Evolutionary conservation across 2,329 filamentous ascomycete species (phyloP), one percentile per base, ranked within the genome.

Genomic region (Colletotrichum sp.): DNA sequence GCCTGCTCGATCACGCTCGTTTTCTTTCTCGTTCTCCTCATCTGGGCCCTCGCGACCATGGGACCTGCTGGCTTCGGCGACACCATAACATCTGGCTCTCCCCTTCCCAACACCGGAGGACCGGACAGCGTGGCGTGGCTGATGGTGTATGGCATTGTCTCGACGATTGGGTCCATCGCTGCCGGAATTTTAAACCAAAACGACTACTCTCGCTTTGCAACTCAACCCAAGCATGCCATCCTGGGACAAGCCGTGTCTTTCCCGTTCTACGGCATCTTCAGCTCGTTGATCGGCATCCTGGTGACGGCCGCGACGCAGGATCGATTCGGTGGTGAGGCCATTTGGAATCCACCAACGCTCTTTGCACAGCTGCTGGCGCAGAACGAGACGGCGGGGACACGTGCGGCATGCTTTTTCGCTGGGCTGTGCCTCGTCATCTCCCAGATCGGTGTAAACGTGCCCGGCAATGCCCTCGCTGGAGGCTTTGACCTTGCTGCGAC

Each of bases 1-100:
- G 84, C 86, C 26, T 84, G 85, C 44, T 81, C 82, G 1, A 81
- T 86, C 5, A 85, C 86, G 0, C 74, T 87, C 5, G 80, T 85
- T 49, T 89, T 87, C 72, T 86, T 86, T 74, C 21, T 87, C 10
- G 83, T 83, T 3, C 80, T 88, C 7, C 77, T 88, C 39, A 85
- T 87, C 76, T 88, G 87, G 87, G 84, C 87, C 1, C 79, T 87
- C 12, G 82, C 85, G 9, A 87, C 85, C 4, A 87, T 87, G 86
- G 86, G 85, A 2, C 63, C 81, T 0, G 79, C 77, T 4, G 86
- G 86, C 6, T 87, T 87, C 55, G 86, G 85, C 21, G 79, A 80
- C 63, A 83, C 84, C 2, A 73, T 78, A 12, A 80, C 77, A 34
- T 79, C 80, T 0, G 75, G 70, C 1, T 78, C 78, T 1, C 64